phyloP scores from a whole-genome alignment of 1,284 basidiomycete species.

The Gymnopus androsaceus region DNA sequence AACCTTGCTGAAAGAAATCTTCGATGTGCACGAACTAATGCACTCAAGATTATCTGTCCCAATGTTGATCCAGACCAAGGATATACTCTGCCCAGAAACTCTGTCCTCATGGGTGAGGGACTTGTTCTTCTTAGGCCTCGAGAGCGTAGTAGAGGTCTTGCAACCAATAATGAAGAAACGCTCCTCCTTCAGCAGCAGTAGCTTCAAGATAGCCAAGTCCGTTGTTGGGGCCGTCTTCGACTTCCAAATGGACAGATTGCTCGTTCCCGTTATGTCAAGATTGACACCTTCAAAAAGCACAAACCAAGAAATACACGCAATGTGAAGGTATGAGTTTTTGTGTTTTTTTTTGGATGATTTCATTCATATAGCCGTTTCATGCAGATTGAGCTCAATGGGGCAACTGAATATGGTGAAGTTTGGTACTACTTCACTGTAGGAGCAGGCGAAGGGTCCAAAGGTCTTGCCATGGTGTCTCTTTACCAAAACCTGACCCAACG shows the following conservation, averaged over 20 bases:
- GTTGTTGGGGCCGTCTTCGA: conserved; percentile 27
- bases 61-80: conserved; percentile 9
- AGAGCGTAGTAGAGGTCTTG: too few relatives aligned
- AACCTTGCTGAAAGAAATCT: conserved; percentile 24
- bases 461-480: conserved; percentile 23
- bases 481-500: conserved; percentile 22
- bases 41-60: conserved; percentile 22
- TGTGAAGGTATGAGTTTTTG: conserved; percentile 26
- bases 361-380: neutral
- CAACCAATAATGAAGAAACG: too few relatives aligned
- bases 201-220: neutral
- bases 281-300: neutral
- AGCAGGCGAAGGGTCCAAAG: neutral
- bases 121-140: conserved; percentile 9
- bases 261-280: conserved; percentile 28
- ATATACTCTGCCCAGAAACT: conserved; percentile 7
- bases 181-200: too few relatives aligned
- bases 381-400: conserved; percentile 11
- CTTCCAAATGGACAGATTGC: conserved; percentile 33
- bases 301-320: conserved; percentile 23
- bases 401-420: conserved; percentile 24
- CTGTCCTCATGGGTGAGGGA: conserved; percentile 15
- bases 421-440: conserved; percentile 27
- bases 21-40: conserved; percentile 18
- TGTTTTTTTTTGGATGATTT: neutral